Evolutionary conservation across 176 grass and related monocot genomes (phyloP).

Genomic region (Olyra latifolia): DNA sequence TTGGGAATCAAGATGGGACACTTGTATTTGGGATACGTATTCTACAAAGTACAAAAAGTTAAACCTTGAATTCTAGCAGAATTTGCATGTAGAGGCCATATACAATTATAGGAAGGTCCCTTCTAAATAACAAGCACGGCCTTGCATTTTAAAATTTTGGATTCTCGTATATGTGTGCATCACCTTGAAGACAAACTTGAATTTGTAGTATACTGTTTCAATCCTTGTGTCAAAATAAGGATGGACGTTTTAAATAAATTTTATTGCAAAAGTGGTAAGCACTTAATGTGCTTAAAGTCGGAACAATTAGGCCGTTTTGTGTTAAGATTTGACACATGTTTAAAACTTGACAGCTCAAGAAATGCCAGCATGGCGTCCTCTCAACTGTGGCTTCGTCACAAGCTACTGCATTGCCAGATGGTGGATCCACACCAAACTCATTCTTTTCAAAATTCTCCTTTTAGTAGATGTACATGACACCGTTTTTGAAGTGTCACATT

Average conservation of each 20-base stretch:
- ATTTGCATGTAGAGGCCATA: neutral
- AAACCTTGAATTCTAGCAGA: neutral
- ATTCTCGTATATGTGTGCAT: neutral
- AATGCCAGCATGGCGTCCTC: slow-evolving; percentile 82
- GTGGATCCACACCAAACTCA: slow-evolving; percentile 48
- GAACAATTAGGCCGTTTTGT: neutral
- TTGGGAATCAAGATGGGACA: neutral
- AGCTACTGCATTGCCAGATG: slow-evolving; percentile 52
- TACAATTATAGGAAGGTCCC: neutral
- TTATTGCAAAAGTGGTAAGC: neutral
- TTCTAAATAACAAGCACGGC: neutral
- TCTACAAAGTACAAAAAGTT: neutral
- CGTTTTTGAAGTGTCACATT: slow-evolving; percentile 45
- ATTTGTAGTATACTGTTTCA: neutral
- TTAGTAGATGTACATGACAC: slow-evolving; percentile 8
- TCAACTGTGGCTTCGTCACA: slow-evolving; percentile 55
- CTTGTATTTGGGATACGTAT: neutral
- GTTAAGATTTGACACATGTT: slow-evolving; percentile 3
- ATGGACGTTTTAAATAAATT: neutral
- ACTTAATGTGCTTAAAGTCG: slow-evolving; percentile 1
- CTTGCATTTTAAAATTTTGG: neutral
- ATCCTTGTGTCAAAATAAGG: neutral
- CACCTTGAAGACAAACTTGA: neutral
- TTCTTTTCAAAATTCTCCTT: slow-evolving; percentile 84
- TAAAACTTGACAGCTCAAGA: slow-evolving; percentile 60